Conservation (phyloP, 1,284 basidiomycete genomes). For the Boletus semigastroideus region DNA sequence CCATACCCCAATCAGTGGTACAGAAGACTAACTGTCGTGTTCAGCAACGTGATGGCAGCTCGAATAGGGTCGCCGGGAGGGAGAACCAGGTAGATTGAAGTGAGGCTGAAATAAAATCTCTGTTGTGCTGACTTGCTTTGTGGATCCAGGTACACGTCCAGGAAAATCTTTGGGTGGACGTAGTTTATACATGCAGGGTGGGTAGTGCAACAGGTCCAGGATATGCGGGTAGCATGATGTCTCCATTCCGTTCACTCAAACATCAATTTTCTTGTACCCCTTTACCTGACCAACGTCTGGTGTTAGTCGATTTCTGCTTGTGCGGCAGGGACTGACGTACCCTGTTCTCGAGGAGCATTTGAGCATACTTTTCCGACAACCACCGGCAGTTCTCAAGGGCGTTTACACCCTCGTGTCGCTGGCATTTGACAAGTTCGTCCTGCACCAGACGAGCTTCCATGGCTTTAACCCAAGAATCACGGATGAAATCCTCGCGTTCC, state of each 20-base stretch:
- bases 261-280: slow-evolving; percentile 53
- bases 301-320: slow-evolving; percentile 5
- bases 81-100: too few species aligned
- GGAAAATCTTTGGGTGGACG: background rate
- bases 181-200: slow-evolving; percentile 9
- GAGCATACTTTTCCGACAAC: slow-evolving; percentile 81
- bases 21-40: too few species aligned
- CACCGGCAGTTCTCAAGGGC: slow-evolving; percentile 88
- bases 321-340: slow-evolving; percentile 47
- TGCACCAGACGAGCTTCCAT: slow-evolving; percentile 93
- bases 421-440: slow-evolving; percentile 91
- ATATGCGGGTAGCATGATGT: too few species aligned
- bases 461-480: slow-evolving; percentile 91
- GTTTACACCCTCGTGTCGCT: slow-evolving; percentile 90
- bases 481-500: slow-evolving; percentile 77
- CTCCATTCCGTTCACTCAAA: slow-evolving; percentile 15
- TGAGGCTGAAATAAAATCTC: too few species aligned
- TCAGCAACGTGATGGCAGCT: too few species aligned
- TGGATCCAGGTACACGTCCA: slow-evolving; percentile 3
- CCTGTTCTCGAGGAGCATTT: slow-evolving; percentile 83
- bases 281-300: slow-evolving; percentile 41
- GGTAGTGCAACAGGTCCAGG: too few species aligned
- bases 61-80: too few species aligned
- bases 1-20: too few species aligned
- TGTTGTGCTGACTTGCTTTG: background rate